These are phyloP conservation scores for Verruconis gallopava DNA, from an alignment of 2,329 filamentous ascomycete species.

Conservation along the genomic window DNA sequence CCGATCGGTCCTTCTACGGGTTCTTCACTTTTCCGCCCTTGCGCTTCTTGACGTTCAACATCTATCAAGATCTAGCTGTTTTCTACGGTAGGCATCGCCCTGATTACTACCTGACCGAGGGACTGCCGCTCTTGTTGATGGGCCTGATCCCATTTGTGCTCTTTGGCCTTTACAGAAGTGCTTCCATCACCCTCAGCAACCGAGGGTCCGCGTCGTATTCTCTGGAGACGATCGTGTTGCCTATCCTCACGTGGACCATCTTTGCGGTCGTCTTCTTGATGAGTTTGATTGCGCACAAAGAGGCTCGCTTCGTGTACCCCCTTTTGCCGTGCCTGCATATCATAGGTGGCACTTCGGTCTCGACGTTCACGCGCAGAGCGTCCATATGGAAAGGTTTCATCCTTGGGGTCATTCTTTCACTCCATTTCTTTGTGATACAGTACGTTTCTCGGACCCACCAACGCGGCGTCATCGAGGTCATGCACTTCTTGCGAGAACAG, in stretches of 20 bases:
- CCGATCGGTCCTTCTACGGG: constrained; percentile 70
- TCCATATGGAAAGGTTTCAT: constrained; percentile 26
- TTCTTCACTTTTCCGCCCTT: constrained; percentile 80
- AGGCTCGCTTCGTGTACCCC: constrained; percentile 93
- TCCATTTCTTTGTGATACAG: constrained; percentile 58
- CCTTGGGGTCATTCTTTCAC: constrained; percentile 39
- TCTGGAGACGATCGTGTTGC: constrained; percentile 5
- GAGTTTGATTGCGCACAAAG: constrained; percentile 82
- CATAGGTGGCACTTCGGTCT: constrained; percentile 55
- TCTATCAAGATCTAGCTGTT: constrained; percentile 72
- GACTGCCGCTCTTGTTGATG: constrained; percentile 73
- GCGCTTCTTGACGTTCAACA: constrained; percentile 81
- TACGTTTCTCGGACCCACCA: constrained; percentile 72
- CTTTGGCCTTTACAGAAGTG: constrained; percentile 38
- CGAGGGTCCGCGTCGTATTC: neutral
- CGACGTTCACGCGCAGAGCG: constrained; percentile 47
- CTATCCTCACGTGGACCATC: constrained; percentile 27
- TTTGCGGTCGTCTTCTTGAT: constrained; percentile 51
- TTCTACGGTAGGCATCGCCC: constrained; percentile 86
- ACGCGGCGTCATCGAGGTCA: constrained; percentile 61
- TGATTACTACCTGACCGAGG: constrained; percentile 90
- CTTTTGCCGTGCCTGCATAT: constrained; percentile 78
- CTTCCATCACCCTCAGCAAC: constrained; percentile 28
- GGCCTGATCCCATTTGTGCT: constrained; percentile 68
- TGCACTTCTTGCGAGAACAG: constrained; percentile 60